Percentiles rank a stretch among this genome's conserved stretches.
Evolutionary conservation across 441 rosid genomes (phyloP).

Genomic region (Jatropha multifida): DNA sequence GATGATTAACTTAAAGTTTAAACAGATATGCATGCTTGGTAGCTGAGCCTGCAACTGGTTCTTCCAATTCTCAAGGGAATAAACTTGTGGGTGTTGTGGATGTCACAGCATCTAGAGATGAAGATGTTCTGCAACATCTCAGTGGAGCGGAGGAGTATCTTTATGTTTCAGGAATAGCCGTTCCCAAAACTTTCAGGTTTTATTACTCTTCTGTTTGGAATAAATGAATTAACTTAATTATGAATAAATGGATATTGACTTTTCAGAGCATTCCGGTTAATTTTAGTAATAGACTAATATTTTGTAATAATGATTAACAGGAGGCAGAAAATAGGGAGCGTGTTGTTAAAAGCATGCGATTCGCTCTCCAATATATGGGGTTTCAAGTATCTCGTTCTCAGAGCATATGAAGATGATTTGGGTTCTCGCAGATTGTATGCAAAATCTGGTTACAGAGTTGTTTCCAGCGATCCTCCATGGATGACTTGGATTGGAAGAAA

Average conservation of each 20-base stretch:
- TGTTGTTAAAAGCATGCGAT: constrained; percentile 68
- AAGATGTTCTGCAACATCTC: constrained; percentile 49
- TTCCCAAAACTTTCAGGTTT: constrained; percentile 56
- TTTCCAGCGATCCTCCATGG: constrained; percentile 65
- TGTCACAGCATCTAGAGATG: constrained; percentile 57
- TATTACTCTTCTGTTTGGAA: neutral
- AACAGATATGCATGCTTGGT: constrained; percentile 81
- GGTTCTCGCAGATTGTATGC: constrained; percentile 60
- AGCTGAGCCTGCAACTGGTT: constrained; percentile 48
- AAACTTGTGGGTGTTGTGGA: constrained; percentile 75
- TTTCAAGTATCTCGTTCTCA: constrained; percentile 53
- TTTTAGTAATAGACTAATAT: neutral
- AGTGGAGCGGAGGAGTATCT: constrained; percentile 64
- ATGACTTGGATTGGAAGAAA: constrained; percentile 70
- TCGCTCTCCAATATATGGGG: constrained; percentile 57
- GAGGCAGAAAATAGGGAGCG: constrained; percentile 71
- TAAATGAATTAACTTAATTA: too few species aligned
- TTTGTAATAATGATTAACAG: constrained; percentile 29
- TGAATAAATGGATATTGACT: too few species aligned
- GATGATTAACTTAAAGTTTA: constrained; percentile 12
- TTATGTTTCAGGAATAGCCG: constrained; percentile 83
- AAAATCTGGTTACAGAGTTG: constrained; percentile 66
- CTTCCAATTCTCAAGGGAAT: constrained; percentile 8
- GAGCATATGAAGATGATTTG: constrained; percentile 79
- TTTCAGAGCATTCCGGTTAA: too few species aligned